Conservation (phyloP, 257 asterid species). For the Anisodus acutangulus region DNA sequence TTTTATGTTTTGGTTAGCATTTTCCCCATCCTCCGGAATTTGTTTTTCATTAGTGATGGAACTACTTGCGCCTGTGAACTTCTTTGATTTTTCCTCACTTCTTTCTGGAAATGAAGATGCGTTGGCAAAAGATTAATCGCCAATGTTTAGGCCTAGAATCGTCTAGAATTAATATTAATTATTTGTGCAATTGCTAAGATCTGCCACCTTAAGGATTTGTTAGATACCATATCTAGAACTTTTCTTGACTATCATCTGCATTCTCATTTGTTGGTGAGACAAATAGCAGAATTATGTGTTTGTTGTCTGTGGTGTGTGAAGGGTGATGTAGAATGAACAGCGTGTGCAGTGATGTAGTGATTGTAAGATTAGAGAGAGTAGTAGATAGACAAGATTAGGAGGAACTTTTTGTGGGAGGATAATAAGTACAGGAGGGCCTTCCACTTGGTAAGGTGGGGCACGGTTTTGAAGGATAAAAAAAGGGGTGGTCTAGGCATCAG, state of each 20-base stretch:
- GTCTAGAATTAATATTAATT: background rate
- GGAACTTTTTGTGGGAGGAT: background rate
- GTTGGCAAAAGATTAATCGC: background rate
- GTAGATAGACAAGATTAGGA: background rate
- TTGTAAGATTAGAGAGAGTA: background rate
- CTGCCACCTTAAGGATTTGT: background rate
- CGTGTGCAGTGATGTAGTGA: background rate
- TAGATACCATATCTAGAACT: constrained; percentile 1
- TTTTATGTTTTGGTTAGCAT: background rate
- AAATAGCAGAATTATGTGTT: background rate
- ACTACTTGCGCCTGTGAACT: background rate
- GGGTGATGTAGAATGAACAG: background rate
- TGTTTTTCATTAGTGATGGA: background rate
- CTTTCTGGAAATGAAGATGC: background rate
- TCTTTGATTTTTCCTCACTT: background rate
- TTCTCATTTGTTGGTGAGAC: background rate
- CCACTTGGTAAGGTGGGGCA: background rate
- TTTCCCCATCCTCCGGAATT: constrained; percentile 5
- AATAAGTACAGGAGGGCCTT: background rate
- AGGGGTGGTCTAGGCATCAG: background rate
- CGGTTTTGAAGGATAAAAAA: background rate
- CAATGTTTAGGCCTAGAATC: background rate
- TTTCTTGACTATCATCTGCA: background rate
- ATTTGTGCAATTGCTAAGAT: background rate
- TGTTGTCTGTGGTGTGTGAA: background rate